Evolutionary conservation across 495 filamentous ascomycete species (phyloP), one percentile per base, ranked within the genome.

Genomic region (Penicillium dipodomyicola): DNA sequence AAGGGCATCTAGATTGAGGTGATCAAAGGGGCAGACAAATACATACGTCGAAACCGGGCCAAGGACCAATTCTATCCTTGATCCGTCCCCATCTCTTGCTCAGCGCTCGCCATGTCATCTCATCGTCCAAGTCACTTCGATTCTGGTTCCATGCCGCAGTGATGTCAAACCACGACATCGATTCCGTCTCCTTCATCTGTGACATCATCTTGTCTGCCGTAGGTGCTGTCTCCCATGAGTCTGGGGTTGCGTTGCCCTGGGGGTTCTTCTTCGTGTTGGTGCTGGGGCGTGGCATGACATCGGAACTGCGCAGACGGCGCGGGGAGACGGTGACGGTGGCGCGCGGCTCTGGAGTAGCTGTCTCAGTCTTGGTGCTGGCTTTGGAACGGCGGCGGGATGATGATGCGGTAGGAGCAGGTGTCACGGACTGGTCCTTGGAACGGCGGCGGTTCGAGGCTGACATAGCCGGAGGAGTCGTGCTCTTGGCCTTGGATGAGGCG

Each of bases 11-110:
- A 29, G 11, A 32, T 8, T 20, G 29, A 32, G 29, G 45, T 20
- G 2, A 19, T 14, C 10, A 14, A 29, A 52, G n/a, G n/a, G 15
- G 5, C 8, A 41, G 19, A 23, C 41, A 9, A 25, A 41, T 30
- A 40, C 49, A 11, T 52, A 52, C 52, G 14, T 54, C 41, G 23
- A 54, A 54, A 6, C 27, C 19, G 6, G 51, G n/a, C 51, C 51
- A 44, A 5, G 12, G n/a, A 3, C 40, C 51, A 19, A 53, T 32
- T 3, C 7, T 41, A 5, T n/a, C 11, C 25, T 23, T 22, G 3
- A 53, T 42, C 2, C 15, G 22, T 7, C 23, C 12, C 37, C 37
- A 53, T 7, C 39, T 23, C 12, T n/a, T 53, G 35, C 1, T 4
- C 11, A 53, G 20, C 8, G 48, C n/a, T 17, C 27, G n/a, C 17